A percentile compares a stretch with the other conserved stretches of the same genome.
phyloP scores from a whole-genome alignment of 2,329 filamentous ascomycete species.

The Aspergillus glaucus region DNA sequence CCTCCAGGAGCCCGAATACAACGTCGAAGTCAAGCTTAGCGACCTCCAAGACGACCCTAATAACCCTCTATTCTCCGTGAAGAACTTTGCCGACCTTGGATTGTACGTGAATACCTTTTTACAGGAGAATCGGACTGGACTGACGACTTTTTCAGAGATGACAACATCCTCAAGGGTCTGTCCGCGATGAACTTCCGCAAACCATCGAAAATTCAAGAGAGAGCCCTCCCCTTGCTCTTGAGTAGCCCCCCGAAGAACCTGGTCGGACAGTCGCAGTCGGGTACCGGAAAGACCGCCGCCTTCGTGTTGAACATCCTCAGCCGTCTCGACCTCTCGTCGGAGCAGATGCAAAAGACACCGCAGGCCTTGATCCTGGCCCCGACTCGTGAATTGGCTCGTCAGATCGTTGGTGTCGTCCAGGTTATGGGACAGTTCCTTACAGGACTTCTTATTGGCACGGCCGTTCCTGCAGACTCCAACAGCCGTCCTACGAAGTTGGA shows the following conservation, averaged over 20 bases:
- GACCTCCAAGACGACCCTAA: constrained; percentile 81
- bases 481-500: constrained; percentile 63
- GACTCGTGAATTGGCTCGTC: constrained; percentile 86
- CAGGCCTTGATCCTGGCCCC: constrained; percentile 88
- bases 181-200: constrained; percentile 80
- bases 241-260: constrained; percentile 83
- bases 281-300: constrained; percentile 94
- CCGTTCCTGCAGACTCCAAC: constrained; percentile 69
- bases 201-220: constrained; percentile 97
- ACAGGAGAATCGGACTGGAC: background rate
- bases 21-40: constrained; percentile 87
- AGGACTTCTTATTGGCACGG: constrained; percentile 68
- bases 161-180: constrained; percentile 69
- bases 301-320: constrained; percentile 90
- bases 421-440: constrained; percentile 80
- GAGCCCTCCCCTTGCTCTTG: constrained; percentile 83
- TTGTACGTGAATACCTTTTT: constrained; percentile 53
- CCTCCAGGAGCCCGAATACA: constrained; percentile 67
- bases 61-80: constrained; percentile 80
- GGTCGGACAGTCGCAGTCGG: constrained; percentile 98
- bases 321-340: constrained; percentile 67
- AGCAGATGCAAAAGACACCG: constrained; percentile 52
- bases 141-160: constrained; percentile 37
- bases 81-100: constrained; percentile 76
- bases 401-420: constrained; percentile 80